Conservation (phyloP, 2,329 filamentous ascomycete genomes). For the Biscogniauxia marginata region DNA sequence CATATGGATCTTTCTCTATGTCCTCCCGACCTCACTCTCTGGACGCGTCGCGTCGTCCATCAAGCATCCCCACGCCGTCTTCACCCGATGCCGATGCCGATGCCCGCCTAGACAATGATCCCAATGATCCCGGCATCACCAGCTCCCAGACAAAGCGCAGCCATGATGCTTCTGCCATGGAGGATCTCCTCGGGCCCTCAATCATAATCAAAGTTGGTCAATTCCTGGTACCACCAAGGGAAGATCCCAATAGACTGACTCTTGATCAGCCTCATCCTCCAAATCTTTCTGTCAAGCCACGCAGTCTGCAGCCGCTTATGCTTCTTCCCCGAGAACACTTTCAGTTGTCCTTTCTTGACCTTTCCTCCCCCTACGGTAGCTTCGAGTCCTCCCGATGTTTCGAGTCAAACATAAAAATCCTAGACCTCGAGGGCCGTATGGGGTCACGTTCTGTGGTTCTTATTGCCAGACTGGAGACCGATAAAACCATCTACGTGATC, state of each 20-base stretch:
- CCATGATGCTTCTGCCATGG: conserved; percentile 43
- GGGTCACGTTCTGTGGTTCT: conserved; percentile 55
- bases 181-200: conserved; percentile 50
- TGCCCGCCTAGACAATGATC: conserved; percentile 37
- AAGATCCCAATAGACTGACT: not conserved
- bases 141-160: conserved; percentile 36
- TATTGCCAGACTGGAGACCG: conserved; percentile 58
- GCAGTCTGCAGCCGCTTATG: conserved; percentile 59
- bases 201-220: conserved; percentile 51
- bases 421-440: conserved; percentile 63
- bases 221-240: not conserved
- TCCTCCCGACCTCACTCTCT: conserved; percentile 31
- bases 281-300: conserved; percentile 51
- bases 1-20: conserved; percentile 25
- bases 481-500: conserved; percentile 57
- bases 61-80: conserved; percentile 38
- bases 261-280: conserved; percentile 52
- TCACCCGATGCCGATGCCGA: conserved; percentile 33
- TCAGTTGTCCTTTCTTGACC: conserved; percentile 61
- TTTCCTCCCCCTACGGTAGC: conserved; percentile 48
- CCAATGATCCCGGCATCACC: conserved; percentile 23
- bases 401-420: conserved; percentile 60
- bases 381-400: conserved; percentile 56
- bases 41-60: conserved; percentile 51
- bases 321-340: conserved; percentile 61